Conservation (phyloP, 352 stramenopile genomes). For the Phytophthora nicotianae region DNA sequence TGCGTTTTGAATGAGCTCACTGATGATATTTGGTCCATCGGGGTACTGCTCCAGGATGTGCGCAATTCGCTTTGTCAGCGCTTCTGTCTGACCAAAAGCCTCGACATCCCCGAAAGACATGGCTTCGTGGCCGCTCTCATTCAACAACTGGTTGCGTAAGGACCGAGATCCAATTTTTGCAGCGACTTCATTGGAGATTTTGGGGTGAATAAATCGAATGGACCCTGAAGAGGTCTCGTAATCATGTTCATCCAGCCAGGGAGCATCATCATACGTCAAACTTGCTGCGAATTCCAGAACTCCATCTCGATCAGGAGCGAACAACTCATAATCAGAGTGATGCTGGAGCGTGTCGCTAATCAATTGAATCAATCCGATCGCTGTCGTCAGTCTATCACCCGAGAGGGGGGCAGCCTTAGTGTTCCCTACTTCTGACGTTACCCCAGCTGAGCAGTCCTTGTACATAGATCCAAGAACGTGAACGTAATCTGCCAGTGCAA, state of each 20-base stretch:
- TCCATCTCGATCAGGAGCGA: slow-evolving; percentile 52
- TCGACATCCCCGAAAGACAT: slow-evolving; percentile 58
- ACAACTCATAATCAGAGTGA: slow-evolving; percentile 62
- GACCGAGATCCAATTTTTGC: slow-evolving; percentile 69
- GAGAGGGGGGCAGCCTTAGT: slow-evolving; percentile 29
- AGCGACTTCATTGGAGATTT: slow-evolving; percentile 81
- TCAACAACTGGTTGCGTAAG: slow-evolving; percentile 58
- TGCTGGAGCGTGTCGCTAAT: slow-evolving; percentile 67
- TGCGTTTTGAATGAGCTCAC: slow-evolving; percentile 94
- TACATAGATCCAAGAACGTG: slow-evolving; percentile 62
- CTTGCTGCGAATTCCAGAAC: slow-evolving; percentile 46
- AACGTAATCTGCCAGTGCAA: slow-evolving; percentile 63
- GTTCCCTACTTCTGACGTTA: slow-evolving; percentile 14
- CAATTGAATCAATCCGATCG: slow-evolving; percentile 69
- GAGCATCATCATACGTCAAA: slow-evolving; percentile 72
- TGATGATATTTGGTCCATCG: slow-evolving; percentile 87
- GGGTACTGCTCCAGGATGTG: slow-evolving; percentile 88
- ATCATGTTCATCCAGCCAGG: slow-evolving; percentile 66
- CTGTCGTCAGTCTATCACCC: slow-evolving; percentile 51
- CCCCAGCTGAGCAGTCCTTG: slow-evolving; percentile 34
- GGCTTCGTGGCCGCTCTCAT: slow-evolving; percentile 43
- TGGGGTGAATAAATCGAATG: slow-evolving; percentile 65
- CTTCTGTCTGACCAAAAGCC: slow-evolving; percentile 82
- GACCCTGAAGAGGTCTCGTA: slow-evolving; percentile 33
- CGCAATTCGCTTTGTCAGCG: slow-evolving; percentile 76